Conservation (phyloP, 2,329 filamentous ascomycete species). For the Ophiosphaerella korrae region DNA sequence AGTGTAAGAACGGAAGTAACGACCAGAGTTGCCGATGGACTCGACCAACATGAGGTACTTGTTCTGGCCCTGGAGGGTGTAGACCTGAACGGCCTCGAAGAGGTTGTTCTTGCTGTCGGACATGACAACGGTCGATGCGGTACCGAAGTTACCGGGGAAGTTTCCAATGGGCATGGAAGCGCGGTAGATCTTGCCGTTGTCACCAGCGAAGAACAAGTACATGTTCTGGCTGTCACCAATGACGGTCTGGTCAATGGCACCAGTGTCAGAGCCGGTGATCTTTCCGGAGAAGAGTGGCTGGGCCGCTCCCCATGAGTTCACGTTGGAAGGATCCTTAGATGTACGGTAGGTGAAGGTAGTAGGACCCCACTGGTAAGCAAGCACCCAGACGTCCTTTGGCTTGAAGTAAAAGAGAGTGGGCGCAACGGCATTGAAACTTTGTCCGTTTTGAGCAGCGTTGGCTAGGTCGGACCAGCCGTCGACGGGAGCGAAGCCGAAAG, state of each 20-base stretch:
- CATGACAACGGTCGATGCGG: slow-evolving; percentile 55
- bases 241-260: slow-evolving; percentile 66
- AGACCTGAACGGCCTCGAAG: slow-evolving; percentile 71
- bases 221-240: slow-evolving; percentile 66
- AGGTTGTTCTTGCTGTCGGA: slow-evolving; percentile 62
- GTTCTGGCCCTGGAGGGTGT: slow-evolving; percentile 62
- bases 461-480: slow-evolving; percentile 59
- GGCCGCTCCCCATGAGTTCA: slow-evolving; percentile 61
- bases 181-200: slow-evolving; percentile 71
- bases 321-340: slow-evolving; percentile 61
- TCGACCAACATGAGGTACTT: slow-evolving; percentile 73
- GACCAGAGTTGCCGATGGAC: slow-evolving; percentile 60
- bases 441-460: slow-evolving; percentile 58
- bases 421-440: slow-evolving; percentile 57
- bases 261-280: slow-evolving; percentile 58
- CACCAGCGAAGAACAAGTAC: slow-evolving; percentile 71
- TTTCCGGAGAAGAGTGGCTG: slow-evolving; percentile 63
- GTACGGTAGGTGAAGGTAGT: slow-evolving; percentile 66
- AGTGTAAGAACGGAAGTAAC: slow-evolving; percentile 72
- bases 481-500: slow-evolving; percentile 64
- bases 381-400: slow-evolving; percentile 67
- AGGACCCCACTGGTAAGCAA: slow-evolving; percentile 69
- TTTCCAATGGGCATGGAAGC: slow-evolving; percentile 65
- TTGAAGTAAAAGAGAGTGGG: slow-evolving; percentile 68
- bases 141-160: slow-evolving; percentile 67